Evolutionary conservation across 805 yeast genomes (phyloP).

Genomic region (Ogataea corticis): DNA sequence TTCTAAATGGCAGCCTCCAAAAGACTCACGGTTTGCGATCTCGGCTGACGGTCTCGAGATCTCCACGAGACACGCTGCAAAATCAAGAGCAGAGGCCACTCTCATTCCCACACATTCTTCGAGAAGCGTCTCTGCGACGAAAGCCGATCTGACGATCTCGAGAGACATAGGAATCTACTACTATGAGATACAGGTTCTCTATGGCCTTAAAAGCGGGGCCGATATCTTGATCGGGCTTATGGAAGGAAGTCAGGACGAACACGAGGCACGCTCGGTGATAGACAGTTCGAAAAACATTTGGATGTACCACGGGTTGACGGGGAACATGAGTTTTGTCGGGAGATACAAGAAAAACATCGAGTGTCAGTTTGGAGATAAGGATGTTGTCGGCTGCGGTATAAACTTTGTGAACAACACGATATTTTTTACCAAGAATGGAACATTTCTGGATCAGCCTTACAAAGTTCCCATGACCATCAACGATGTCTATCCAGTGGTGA

Average conservation of each 20-base stretch:
- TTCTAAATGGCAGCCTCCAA: slow-evolving; percentile 27
- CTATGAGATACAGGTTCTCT: slow-evolving; percentile 45
- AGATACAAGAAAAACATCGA: background rate
- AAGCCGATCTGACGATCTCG: slow-evolving; percentile 39
- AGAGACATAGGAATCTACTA: slow-evolving; percentile 48
- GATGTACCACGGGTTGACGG: slow-evolving; percentile 5
- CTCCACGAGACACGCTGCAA: slow-evolving; percentile 24
- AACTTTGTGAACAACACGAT: slow-evolving; percentile 63
- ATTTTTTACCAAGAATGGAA: slow-evolving; percentile 83
- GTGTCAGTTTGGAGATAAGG: slow-evolving; percentile 53
- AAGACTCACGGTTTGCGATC: slow-evolving; percentile 20
- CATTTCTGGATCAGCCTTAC: slow-evolving; percentile 57
- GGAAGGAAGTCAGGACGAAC: slow-evolving; percentile 26
- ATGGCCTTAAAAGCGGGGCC: slow-evolving; percentile 37
- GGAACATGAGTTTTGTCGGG: slow-evolving; percentile 1
- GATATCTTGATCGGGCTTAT: slow-evolving; percentile 49
- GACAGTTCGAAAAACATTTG: slow-evolving; percentile 4
- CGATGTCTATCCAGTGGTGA: slow-evolving; percentile 47
- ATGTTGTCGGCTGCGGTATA: slow-evolving; percentile 81
- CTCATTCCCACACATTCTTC: slow-evolving; percentile 12
- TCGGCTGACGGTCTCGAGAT: slow-evolving; percentile 26
- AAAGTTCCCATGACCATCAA: slow-evolving; percentile 36
- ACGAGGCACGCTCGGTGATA: slow-evolving; percentile 1
- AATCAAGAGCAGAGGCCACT: slow-evolving; percentile 11
- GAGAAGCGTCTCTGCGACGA: slow-evolving; percentile 27